Evolutionary conservation across 2,329 filamentous ascomycete species (phyloP), one percentile per base, ranked within the genome.

Genomic region (Clarireedia paspali): DNA sequence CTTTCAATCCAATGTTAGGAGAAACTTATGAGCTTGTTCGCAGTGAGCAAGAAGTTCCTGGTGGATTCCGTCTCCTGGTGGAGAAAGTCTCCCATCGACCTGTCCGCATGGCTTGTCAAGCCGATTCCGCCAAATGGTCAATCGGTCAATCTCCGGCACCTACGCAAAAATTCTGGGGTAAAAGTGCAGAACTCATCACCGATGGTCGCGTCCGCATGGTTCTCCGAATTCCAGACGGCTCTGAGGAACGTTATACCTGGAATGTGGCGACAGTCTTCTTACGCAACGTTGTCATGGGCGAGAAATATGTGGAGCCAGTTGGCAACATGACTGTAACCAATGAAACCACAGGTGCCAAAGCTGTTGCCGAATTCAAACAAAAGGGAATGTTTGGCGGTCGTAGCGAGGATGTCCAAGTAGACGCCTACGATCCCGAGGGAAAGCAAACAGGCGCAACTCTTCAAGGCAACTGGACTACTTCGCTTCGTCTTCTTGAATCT

Each of bases 121-220:
- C 92, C 4, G 94, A 99, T 70, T 84, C 88, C 40, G 80, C 83
- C 40, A 77, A 81, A 56, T 99, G 94, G 94, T 90, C 87, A 2
- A 85, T 96, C 59, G 80, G 89, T 1, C 94, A 97, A 69, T 89
- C 87, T 4, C 89, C 94, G 0, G 85, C 88, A 56, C 94, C 94
- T 0, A 87, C 87, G 23, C 92, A 99, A 69, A 97, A 97, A 69
- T 99, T 99, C 75, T 97, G 94, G 94, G 94, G 94, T 55, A 97
- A 97, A 75, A 92, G 87, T 54, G 90, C 90, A 2, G 94, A 99
- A 71, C 83, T 99, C 60, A 94, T 89, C 59, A 97, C 91, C 0
- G 92, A 96, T 54, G 94, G 94, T 2, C 87, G 89, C 26, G 85
- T 90, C 3, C 83, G 91, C 49, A 77, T 96, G 40, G 83, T 85